Evolutionary conservation across 352 stramenopile species (phyloP).

Genomic region (Globisporangium yorkense): DNA sequence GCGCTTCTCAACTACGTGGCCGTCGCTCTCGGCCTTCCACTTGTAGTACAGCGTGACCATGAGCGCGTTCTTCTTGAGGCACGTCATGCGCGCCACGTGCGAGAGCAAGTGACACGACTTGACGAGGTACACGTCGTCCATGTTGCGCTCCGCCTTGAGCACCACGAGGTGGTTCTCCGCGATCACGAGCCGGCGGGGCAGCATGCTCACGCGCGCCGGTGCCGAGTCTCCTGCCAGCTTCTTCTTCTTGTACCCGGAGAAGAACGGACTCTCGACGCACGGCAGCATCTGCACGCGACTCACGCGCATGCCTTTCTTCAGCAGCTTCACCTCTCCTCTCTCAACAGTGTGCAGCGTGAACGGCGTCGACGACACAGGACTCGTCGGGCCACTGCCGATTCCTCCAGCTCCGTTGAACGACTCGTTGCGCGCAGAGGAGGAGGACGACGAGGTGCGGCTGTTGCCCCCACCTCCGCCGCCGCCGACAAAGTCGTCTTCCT

Average conservation of each 20-base stretch:
- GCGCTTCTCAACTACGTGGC: conserved; percentile 43
- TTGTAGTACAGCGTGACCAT: conserved; percentile 88
- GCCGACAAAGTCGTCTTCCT: conserved; percentile 49
- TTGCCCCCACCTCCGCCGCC: conserved; percentile 16
- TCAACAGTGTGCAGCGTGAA: conserved; percentile 46
- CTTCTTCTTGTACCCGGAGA: conserved; percentile 87
- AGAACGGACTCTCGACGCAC: conserved; percentile 68
- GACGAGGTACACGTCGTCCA: conserved; percentile 70
- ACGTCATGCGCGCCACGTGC: conserved; percentile 80
- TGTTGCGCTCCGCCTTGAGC: conserved; percentile 62
- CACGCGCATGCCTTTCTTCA: conserved; percentile 65
- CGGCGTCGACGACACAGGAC: not conserved
- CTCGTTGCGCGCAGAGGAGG: conserved; percentile 39
- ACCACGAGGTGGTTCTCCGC: conserved; percentile 73
- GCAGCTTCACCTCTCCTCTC: conserved; percentile 35
- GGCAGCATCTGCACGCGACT: conserved; percentile 66
- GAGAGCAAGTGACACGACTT: conserved; percentile 71
- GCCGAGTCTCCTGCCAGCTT: conserved; percentile 8
- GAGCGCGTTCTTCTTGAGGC: conserved; percentile 84
- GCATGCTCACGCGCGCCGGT: conserved; percentile 27
- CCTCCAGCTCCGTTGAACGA: conserved; percentile 26
- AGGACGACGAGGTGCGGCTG: conserved; percentile 38
- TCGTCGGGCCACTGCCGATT: conserved; percentile 6
- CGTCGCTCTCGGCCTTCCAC: conserved; percentile 34
- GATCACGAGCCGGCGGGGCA: conserved; percentile 56